Base-by-base conservation (phyloP, 495 filamentous ascomycete genomes). In the Neohortaea acidophila region DNA sequence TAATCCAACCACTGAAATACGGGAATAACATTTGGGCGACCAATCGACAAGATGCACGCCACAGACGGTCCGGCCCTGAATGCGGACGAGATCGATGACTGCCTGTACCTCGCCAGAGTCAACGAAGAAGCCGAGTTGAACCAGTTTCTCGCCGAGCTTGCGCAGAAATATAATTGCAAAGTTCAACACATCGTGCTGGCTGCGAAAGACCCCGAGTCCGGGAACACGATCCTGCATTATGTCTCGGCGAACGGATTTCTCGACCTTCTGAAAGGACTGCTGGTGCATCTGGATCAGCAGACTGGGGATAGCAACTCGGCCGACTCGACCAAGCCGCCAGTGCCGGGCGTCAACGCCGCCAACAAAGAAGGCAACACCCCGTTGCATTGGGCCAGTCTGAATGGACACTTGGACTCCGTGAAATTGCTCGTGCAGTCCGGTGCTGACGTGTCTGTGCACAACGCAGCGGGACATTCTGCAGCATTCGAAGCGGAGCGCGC, bases 331-430 rank as follows among this genome's bases (percentile, higher is more conserved):
- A 11, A 31, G 4, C n/a, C 5, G 41, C 61, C 59, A n/a, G n/a
- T n/a, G 32, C 54, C 56, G 23, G 47, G 38, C 48, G 52, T 93
- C 9, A 77, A 89, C 59, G 40, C 68, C 56, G 59, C 68, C 53
- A 94, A 96, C 45, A 55, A 70, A 41, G 73, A 76, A 19, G 86
- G 84, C 20, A 94, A 94, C 61, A 94, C 87, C 9, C 67, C 84
- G 1, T 59, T 96, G 37, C 86, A 94, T 62, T 94, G 84, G 83
- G 87, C 86, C 0, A 77, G 84, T 1, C 62, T 92, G 41, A 87
- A 89, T 45, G 86, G 87, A 11, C 84, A 93, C 50, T 58, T 94
- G 2, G 69, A 70, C 21, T 70, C 74, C 17, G 85, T 92, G 10
- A 81, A 89, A 63, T 52, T 72, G 2, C 70, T 96, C 10, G 61